Percentiles rank a stretch among this genome's conserved stretches.
These are phyloP conservation scores for Alisma plantagoaquatica DNA, from an alignment of 106 monocot genomes.

Conservation along the genomic window DNA sequence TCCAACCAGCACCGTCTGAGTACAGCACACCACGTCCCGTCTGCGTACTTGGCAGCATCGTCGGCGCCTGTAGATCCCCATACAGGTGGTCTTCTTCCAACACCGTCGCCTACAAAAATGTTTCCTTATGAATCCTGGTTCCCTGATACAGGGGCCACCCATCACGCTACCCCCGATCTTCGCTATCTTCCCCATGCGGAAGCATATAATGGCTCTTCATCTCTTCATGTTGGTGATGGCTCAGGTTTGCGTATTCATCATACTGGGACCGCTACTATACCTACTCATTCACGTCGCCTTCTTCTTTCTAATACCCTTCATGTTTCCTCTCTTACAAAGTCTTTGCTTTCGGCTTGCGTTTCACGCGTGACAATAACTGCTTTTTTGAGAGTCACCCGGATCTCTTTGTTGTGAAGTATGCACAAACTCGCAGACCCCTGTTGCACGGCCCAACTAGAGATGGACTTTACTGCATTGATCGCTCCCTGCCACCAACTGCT, in stretches of 20 bases:
- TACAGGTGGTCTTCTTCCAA: background rate
- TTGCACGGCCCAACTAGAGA: background rate
- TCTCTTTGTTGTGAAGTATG: background rate
- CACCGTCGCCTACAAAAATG: background rate
- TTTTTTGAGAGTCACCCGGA: background rate
- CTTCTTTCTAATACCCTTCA: background rate
- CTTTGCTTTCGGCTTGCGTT: background rate
- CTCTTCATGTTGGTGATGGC: background rate
- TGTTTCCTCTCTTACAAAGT: background rate
- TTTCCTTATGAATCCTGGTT: background rate
- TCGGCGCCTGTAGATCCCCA: background rate
- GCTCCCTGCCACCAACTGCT: too few relatives aligned
- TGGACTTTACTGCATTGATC: background rate
- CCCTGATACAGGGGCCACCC: slow-evolving; percentile 8
- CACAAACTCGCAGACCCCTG: background rate
- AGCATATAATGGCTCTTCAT: background rate
- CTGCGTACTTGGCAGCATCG: background rate
- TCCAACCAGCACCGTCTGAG: too few relatives aligned
- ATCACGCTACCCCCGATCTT: background rate
- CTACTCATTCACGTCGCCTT: too few relatives aligned
- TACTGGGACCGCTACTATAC: too few relatives aligned
- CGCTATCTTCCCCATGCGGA: background rate
- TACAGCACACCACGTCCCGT: too few relatives aligned
- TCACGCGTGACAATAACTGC: background rate
- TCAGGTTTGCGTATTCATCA: too few relatives aligned